Conservation (phyloP, 2,329 filamentous ascomycete species). For the Aspergillus pseudoglaucus region DNA sequence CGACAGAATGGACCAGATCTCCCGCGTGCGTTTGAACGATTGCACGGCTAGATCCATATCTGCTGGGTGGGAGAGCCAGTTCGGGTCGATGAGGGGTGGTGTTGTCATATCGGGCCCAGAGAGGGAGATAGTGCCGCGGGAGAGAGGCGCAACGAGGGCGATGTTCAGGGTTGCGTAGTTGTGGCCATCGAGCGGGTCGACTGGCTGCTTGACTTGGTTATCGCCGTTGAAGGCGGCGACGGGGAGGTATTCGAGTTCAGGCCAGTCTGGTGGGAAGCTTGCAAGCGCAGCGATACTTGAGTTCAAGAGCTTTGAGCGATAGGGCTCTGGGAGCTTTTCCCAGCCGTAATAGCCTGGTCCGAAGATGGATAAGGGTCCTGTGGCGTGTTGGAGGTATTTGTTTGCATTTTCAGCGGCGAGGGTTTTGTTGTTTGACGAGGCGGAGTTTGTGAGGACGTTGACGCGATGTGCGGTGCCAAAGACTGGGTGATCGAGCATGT, state of each 20-base stretch:
- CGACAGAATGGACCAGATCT: conserved; percentile 24
- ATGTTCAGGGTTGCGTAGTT: conserved; percentile 25
- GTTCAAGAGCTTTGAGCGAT: conserved; percentile 13
- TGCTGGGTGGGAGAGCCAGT: conserved; percentile 34
- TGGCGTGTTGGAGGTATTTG: conserved; percentile 18
- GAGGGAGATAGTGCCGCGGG: conserved; percentile 41
- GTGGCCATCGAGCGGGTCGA: conserved; percentile 20
- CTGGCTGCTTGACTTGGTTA: conserved; percentile 6
- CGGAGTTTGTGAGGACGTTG: conserved; percentile 25
- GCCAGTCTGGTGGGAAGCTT: conserved; percentile 26
- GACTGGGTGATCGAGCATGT: conserved; percentile 40
- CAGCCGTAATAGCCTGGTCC: conserved; percentile 19
- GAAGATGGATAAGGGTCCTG: conserved; percentile 20
- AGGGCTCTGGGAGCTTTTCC: conserved; percentile 22
- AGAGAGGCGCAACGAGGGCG: conserved; percentile 35
- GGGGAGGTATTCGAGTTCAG: conserved; percentile 24
- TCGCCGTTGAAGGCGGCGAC: conserved; percentile 12
- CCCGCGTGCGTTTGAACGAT: conserved; percentile 35
- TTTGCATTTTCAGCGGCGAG: conserved; percentile 13
- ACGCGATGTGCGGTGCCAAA: conserved; percentile 30
- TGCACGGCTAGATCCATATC: conserved; percentile 41
- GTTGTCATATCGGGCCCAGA: conserved; percentile 21
- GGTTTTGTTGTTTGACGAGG: conserved; percentile 15
- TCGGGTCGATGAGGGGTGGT: conserved; percentile 38
- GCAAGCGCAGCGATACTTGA: conserved; percentile 9